Conservation (phyloP, 768 basidiomycete genomes). For the Termitomyces bulborhizus region DNA sequence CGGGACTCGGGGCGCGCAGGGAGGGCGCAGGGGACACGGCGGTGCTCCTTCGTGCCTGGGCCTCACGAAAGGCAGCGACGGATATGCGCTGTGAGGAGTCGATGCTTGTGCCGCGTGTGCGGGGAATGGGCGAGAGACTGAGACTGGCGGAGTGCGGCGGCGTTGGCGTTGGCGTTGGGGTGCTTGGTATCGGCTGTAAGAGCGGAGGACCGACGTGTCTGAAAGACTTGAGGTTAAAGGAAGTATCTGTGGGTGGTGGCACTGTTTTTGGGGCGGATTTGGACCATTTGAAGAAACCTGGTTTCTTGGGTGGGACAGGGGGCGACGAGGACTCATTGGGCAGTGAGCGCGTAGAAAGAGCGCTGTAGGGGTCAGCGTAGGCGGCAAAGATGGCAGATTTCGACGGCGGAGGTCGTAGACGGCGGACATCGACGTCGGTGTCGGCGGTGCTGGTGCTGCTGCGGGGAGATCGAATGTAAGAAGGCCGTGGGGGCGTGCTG, state of each 20-base stretch:
- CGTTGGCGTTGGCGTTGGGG: no score
- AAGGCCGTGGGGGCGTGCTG: conserved; percentile 25
- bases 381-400: conserved; percentile 61
- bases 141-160: conserved; percentile 18
- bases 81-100: conserved; percentile 72
- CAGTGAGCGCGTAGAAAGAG: conserved; percentile 60
- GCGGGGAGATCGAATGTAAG: conserved; percentile 18
- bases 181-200: no score
- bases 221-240: conserved; percentile 74
- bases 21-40: conserved; percentile 56
- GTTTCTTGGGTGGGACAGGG: conserved; percentile 26
- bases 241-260: conserved; percentile 20
- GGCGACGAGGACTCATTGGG: conserved; percentile 29
- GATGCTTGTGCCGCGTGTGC: conserved; percentile 52
- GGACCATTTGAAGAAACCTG: conserved; percentile 35
- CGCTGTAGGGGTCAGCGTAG: conserved; percentile 44
- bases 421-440: conserved; percentile 30
- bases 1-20: conserved; percentile 24
- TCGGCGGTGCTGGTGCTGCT: conserved; percentile 37
- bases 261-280: conserved; percentile 20
- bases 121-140: conserved; percentile 29
- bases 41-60: conserved; percentile 58
- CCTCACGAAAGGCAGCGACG: conserved; percentile 77
- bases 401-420: conserved; percentile 51
- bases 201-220: conserved; percentile 47